These are phyloP conservation scores for Naumovozyma dairenensis DNA, from an alignment of 805 yeast species.

Conservation along the genomic window DNA sequence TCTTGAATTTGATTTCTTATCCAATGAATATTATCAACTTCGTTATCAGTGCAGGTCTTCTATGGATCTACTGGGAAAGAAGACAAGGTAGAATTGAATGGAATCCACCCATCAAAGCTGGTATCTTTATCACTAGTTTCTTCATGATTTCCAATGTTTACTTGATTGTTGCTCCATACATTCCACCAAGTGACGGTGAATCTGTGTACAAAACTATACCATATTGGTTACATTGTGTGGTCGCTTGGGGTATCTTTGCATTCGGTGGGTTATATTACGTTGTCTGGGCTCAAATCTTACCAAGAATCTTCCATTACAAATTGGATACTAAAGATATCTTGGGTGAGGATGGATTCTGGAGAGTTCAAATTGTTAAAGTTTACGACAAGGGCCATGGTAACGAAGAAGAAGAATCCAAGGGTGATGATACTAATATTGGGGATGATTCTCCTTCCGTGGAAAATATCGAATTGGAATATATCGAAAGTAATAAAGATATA, in stretches of 20 bases:
- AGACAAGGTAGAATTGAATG: constrained; percentile 44
- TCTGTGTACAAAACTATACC: constrained; percentile 62
- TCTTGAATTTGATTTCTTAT: constrained; percentile 69
- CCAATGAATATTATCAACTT: constrained; percentile 71
- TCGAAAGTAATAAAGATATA: neutral
- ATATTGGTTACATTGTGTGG: constrained; percentile 71
- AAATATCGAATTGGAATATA: neutral
- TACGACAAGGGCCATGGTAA: constrained; percentile 7
- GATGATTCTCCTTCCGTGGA: neutral
- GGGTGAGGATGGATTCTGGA: constrained; percentile 67
- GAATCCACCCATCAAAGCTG: constrained; percentile 64
- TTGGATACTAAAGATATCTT: constrained; percentile 44
- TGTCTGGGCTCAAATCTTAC: constrained; percentile 50
- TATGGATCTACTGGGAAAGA: constrained; percentile 46
- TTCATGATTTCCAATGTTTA: constrained; percentile 58
- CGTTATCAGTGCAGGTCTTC: constrained; percentile 47
- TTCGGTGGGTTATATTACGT: constrained; percentile 60
- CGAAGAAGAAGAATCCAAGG: constrained; percentile 5
- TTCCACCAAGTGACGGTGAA: constrained; percentile 62
- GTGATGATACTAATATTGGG: no score
- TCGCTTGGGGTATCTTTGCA: constrained; percentile 67
- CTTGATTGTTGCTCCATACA: constrained; percentile 65
- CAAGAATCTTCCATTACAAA: constrained; percentile 43
- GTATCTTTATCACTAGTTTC: constrained; percentile 52
- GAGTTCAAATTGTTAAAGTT: constrained; percentile 38